Evolutionary conservation across 2,329 filamentous ascomycete species (phyloP), one percentile per base, ranked within the genome.

Genomic region (Bipolaris victoriae): DNA sequence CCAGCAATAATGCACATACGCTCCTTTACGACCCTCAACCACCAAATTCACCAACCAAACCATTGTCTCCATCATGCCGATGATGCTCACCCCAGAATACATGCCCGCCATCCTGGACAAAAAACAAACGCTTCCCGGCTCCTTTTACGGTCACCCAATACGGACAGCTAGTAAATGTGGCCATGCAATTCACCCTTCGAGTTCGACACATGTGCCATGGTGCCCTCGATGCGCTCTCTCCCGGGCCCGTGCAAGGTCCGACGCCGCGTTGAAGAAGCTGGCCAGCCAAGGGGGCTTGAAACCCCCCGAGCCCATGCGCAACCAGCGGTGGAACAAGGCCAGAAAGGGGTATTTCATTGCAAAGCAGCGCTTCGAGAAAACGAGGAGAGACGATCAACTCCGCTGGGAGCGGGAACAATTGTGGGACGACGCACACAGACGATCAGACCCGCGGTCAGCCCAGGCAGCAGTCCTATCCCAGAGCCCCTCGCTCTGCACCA

Each of bases 121-220:
- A 44, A 51, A 52, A 39, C 45, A 13, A 16, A 33, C 50, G 11
- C 39, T 53, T 35, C 33, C 37, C 18, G 46, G 26, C 50, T 52
- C 49, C 41, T 43, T 44, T 16, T 49, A 33, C 43, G 37, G 62
- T 37, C 68, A 69, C 58, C 43, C 37, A 24, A 44, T 53, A 18
- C 45, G 48, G 13, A 49, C 56, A 22, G 68, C 69, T 20, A 67
- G 57, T 22, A 61, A 48, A 33, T 73, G 70, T 50, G 55, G 60
- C 7, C 71, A 73, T 56, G 24, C 22, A 7, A 47, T 72, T 15
- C 69, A 73, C 39, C 62, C 61, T 15, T 68, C 64, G 7, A 60
- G 52, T 15, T 35, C 66, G 3, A 11, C 41, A n/a, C 67, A 60
- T 37, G 68, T 61, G 0, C 66, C 62, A 1, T 49, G 44, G 51